Conservation (phyloP, 2,329 filamentous ascomycete species). For the Ampelomyces quisqualis region DNA sequence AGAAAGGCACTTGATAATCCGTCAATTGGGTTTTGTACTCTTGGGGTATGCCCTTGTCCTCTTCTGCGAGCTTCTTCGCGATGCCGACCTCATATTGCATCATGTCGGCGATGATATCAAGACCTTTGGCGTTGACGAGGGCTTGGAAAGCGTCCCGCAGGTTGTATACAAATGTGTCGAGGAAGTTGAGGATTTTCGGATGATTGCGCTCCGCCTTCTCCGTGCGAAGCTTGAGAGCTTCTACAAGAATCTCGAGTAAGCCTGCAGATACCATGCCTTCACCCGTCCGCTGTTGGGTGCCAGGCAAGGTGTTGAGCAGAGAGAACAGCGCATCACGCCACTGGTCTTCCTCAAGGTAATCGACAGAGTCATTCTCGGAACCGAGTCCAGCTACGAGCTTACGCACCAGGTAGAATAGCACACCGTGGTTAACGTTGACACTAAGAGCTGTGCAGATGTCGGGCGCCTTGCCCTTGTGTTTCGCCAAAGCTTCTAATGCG, state of each 20-base stretch:
- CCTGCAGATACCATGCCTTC: conserved; percentile 85
- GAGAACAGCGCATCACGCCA: conserved; percentile 90
- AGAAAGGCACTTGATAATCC: conserved; percentile 91
- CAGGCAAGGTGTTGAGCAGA: conserved; percentile 78
- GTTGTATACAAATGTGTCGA: conserved; percentile 84
- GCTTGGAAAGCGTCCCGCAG: conserved; percentile 82
- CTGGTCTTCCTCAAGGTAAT: conserved; percentile 71
- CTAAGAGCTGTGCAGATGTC: conserved; percentile 91
- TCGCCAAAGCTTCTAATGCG: conserved; percentile 81
- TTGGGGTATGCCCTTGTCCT: conserved; percentile 69
- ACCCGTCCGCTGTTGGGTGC: conserved; percentile 68
- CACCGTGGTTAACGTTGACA: conserved; percentile 93
- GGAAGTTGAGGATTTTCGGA: conserved; percentile 78
- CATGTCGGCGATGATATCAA: conserved; percentile 87
- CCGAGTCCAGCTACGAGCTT: conserved; percentile 84
- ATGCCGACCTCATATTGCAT: conserved; percentile 75
- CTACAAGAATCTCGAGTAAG: conserved; percentile 84
- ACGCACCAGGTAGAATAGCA: conserved; percentile 87
- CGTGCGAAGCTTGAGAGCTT: conserved; percentile 82
- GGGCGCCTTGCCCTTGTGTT: conserved; percentile 70
- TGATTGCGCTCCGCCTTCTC: conserved; percentile 79
- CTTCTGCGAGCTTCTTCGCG: conserved; percentile 65
- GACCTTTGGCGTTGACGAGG: conserved; percentile 77
- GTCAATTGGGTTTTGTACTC: conserved; percentile 77
- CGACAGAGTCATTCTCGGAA: conserved; percentile 51